Percentiles rank a stretch among this genome's conserved stretches.
Evolutionary conservation across 371 early-diverging fungal species (phyloP).

Genomic region (Umbelopsis sp.): DNA sequence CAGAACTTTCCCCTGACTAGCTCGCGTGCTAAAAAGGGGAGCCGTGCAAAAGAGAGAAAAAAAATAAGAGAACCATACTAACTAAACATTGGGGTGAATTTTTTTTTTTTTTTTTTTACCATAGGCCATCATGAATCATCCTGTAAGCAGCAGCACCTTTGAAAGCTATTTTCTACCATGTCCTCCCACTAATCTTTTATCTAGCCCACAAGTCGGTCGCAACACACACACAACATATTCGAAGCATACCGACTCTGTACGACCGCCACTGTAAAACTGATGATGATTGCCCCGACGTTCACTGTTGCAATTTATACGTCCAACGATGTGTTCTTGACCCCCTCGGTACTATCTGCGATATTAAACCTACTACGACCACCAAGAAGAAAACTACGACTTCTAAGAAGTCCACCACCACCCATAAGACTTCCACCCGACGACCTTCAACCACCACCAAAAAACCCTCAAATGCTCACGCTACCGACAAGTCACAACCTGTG

Average conservation of each 20-base stretch:
- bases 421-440: not conserved
- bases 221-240: constrained; percentile 1
- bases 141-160: no score
- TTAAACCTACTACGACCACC: constrained; percentile 16
- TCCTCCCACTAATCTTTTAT: not conserved
- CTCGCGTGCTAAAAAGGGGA: not conserved
- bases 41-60: not conserved
- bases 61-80: no score
- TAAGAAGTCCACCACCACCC: constrained; percentile 15
- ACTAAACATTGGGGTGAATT: not conserved
- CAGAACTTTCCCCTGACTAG: not conserved
- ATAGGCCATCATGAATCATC: constrained; percentile 9
- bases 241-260: constrained; percentile 11
- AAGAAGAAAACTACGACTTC: constrained; percentile 15
- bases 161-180: no score
- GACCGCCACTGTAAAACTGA: constrained; percentile 19
- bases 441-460: not conserved
- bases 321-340: constrained; percentile 22
- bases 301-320: constrained; percentile 23
- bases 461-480: not conserved
- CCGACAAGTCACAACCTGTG: not conserved
- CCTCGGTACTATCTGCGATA: constrained; percentile 21
- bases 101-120: not conserved
- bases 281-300: constrained; percentile 25
- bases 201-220: constrained; percentile 14